Evolutionary conservation across 2,329 filamentous ascomycete genomes (phyloP), one percentile per base, ranked within the genome.

Genomic region (Falciphora oryzae): DNA sequence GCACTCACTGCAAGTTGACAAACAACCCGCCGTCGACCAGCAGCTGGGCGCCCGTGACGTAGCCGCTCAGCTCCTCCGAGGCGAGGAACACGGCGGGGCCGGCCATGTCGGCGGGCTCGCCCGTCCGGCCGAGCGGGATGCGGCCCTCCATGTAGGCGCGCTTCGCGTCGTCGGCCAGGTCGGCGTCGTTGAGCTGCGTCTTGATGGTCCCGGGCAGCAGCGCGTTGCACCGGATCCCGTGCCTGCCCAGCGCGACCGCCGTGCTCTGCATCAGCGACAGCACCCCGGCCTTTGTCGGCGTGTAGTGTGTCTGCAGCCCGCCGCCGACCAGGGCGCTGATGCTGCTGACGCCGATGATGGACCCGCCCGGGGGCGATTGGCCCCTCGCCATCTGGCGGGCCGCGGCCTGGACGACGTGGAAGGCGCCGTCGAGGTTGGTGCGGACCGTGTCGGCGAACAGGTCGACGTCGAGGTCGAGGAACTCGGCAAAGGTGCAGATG

Each of bases 341-440:
- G 62, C 66, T 68, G 67, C 67, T 68, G 65, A 71, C 62, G 65
- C 67, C 69, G 62, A 71, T 94, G 71, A 97, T 95, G 70, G 86
- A 89, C 44, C 93, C 93, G 22, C 92, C 91, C 0, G 85, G 76
- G 0, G 88, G 86, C 2, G 81, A 78, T 70, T 91, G 83, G 35
- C 73, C 69, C 44, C 77, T 77, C 0, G 89, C 87, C 90, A 97
- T 95, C 74, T 95, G 91, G 3, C 88, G 85, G 1, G 91, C 92
- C 2, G 92, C 93, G 0, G 92, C 91, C 80, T 96, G 93, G 28
- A 90, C 89, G 50, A 91, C 84, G 79, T 93, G 93, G 79, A 96
- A 96, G n/a, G 92, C 90, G 59, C 93, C 93, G 69, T 89, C 87
- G 69, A 97, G 86, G 77, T 97, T 97, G 62, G 91, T 94, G 53